phyloP scores from a whole-genome alignment of 2,329 filamentous ascomycete genomes.

The Neopestalotiopsis clavispora region DNA sequence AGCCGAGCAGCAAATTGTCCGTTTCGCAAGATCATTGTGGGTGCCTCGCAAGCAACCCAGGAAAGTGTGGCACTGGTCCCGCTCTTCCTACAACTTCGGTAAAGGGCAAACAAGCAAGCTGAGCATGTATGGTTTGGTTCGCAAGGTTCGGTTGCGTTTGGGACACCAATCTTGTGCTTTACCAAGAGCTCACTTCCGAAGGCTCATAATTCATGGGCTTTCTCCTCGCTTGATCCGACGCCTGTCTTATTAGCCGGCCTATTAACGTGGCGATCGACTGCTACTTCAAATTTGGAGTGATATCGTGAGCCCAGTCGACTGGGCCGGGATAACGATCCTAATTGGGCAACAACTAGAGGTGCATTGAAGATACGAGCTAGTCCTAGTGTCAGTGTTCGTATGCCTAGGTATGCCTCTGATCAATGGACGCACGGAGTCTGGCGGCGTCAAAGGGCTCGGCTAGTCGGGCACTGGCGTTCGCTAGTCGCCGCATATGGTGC shows the following conservation, averaged over 20 bases:
- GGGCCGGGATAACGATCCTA: not conserved
- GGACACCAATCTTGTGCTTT: not conserved
- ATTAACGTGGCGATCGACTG: not conserved
- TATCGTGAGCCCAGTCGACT: not conserved
- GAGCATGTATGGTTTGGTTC: not conserved
- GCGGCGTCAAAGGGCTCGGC: slow-evolving; percentile 6
- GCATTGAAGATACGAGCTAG: slow-evolving; percentile 8
- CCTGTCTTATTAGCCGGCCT: not conserved
- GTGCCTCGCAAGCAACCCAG: slow-evolving; percentile 4
- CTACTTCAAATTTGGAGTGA: not conserved
- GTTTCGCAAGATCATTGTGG: slow-evolving; percentile 1
- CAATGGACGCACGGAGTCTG: slow-evolving; percentile 1
- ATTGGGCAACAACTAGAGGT: slow-evolving; percentile 6
- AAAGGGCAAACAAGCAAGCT: not conserved
- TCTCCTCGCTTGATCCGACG: not conserved
- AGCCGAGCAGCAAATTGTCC: slow-evolving; percentile 3
- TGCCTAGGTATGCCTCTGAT: slow-evolving; percentile 3
- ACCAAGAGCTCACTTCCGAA: not conserved
- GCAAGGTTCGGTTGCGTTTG: not conserved
- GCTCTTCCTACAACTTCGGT: not conserved
- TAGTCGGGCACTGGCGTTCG: slow-evolving; percentile 4
- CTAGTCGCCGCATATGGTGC: slow-evolving; percentile 3
- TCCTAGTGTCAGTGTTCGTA: slow-evolving; percentile 7
- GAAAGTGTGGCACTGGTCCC: not conserved
- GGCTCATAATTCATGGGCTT: not conserved